A percentile compares a stretch with the other conserved stretches of the same genome.
phyloP scores from a whole-genome alignment of 495 filamentous ascomycete genomes.

The Sabuloglossum arenarium region DNA sequence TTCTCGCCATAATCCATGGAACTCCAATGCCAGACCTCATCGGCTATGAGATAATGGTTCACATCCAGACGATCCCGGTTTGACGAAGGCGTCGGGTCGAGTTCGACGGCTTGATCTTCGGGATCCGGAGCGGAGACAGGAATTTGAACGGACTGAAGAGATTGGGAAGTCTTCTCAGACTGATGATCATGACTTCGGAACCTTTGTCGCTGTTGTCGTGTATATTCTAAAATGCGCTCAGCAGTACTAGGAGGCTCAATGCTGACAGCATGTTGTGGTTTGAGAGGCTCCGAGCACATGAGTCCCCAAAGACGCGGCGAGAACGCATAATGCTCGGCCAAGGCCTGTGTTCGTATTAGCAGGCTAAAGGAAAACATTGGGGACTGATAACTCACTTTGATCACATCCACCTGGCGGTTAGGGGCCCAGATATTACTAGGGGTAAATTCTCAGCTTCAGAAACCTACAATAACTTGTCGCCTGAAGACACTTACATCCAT shows the following conservation, averaged over 20 bases:
- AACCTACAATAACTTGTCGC: neutral
- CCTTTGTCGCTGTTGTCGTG: neutral
- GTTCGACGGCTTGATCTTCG: constrained; percentile 14
- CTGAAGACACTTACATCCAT: constrained; percentile 40
- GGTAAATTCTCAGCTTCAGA: neutral
- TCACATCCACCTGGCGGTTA: constrained; percentile 31
- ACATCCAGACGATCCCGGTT: constrained; percentile 12
- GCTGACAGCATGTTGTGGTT: constrained; percentile 10
- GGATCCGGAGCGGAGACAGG: neutral
- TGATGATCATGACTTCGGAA: neutral
- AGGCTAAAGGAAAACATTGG: neutral
- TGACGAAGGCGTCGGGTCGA: constrained; percentile 6
- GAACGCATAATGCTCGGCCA: constrained; percentile 40
- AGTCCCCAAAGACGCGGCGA: constrained; percentile 43
- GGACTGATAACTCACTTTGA: constrained; percentile 18
- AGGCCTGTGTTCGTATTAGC: constrained; percentile 9
- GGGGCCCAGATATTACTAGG: constrained; percentile 51
- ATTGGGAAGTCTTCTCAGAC: neutral
- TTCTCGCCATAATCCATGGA: constrained; percentile 36
- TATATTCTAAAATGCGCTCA: neutral
- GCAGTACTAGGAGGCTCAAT: neutral
- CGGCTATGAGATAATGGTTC: constrained; percentile 28
- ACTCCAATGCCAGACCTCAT: constrained; percentile 46
- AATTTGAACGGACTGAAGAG: neutral
- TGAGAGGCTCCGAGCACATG: constrained; percentile 36